Evolutionary conservation across 768 basidiomycete species (phyloP).

Genomic region (Leccinum imitatum): DNA sequence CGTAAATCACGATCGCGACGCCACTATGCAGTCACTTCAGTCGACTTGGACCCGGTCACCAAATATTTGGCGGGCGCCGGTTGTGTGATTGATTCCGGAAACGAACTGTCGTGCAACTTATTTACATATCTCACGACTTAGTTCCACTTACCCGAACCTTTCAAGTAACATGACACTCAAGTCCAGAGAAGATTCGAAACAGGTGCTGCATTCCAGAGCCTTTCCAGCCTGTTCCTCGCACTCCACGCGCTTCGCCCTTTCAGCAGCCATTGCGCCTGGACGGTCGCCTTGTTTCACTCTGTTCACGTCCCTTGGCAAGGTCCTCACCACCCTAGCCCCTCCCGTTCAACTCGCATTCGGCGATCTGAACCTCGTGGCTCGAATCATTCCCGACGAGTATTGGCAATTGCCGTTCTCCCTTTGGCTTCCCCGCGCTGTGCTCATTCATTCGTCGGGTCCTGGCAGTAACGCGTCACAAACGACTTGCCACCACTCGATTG

Average conservation of each 20-base stretch:
- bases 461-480: conserved; percentile 11
- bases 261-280: not conserved
- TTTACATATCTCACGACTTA: conserved; percentile 3
- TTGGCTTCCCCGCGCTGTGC: conserved; percentile 5
- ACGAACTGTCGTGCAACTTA: conserved; percentile 12
- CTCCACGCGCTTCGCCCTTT: conserved; percentile 5
- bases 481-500: not conserved
- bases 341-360: conserved; percentile 1
- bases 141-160: conserved; percentile 5
- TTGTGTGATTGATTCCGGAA: not conserved
- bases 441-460: conserved; percentile 5
- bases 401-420: conserved; percentile 4
- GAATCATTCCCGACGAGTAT: not conserved
- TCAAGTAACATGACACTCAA: conserved; percentile 7
- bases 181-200: conserved; percentile 8
- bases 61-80: conserved; percentile 4
- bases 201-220: not conserved
- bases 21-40: not conserved
- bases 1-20: not conserved
- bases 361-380: conserved; percentile 17
- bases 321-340: not conserved
- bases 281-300: not conserved
- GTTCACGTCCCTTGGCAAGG: conserved; percentile 19
- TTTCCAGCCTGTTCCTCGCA: not conserved
- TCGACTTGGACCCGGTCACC: conserved; percentile 1